Evolutionary conservation across 257 asterid genomes (phyloP).

Genomic region (Capsicum baccatum): DNA sequence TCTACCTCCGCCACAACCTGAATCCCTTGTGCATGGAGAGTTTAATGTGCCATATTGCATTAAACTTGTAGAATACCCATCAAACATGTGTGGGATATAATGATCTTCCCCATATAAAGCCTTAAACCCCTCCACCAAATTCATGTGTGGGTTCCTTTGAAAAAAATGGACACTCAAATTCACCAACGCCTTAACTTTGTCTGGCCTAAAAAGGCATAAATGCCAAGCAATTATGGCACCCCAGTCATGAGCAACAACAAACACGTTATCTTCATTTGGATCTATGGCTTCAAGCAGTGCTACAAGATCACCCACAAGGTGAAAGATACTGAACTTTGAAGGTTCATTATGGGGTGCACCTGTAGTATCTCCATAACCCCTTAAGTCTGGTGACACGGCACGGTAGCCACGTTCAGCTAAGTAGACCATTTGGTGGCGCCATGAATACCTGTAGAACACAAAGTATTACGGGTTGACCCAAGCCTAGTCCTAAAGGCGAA

Average conservation of each 20-base stretch:
- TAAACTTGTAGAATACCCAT: not conserved
- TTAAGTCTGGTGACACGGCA: conserved; percentile 79
- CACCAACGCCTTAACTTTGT: conserved; percentile 64
- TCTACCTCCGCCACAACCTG: not conserved
- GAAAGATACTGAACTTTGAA: conserved; percentile 59
- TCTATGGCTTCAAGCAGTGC: conserved; percentile 59
- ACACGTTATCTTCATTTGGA: conserved; percentile 55
- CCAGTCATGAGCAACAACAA: conserved; percentile 90
- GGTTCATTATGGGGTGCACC: conserved; percentile 65
- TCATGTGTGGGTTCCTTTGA: conserved; percentile 49
- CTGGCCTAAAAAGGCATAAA: conserved; percentile 69
- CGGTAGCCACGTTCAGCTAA: conserved; percentile 73
- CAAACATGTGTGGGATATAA: conserved; percentile 49
- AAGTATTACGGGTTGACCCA: not conserved
- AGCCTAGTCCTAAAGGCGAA: not conserved
- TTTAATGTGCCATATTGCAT: not conserved
- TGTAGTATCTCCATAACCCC: conserved; percentile 80
- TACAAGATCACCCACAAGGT: conserved; percentile 71
- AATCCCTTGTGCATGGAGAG: not conserved
- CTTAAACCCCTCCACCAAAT: conserved; percentile 39
- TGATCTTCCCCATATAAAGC: conserved; percentile 59
- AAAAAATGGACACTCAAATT: conserved; percentile 57
- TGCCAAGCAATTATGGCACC: conserved; percentile 78
- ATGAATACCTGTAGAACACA: conserved; percentile 42
- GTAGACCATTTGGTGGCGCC: conserved; percentile 86